These are phyloP conservation scores for Phaeosphaeriaceae sp. DNA, from an alignment of 2,329 filamentous ascomycete species.

Conservation along the genomic window DNA sequence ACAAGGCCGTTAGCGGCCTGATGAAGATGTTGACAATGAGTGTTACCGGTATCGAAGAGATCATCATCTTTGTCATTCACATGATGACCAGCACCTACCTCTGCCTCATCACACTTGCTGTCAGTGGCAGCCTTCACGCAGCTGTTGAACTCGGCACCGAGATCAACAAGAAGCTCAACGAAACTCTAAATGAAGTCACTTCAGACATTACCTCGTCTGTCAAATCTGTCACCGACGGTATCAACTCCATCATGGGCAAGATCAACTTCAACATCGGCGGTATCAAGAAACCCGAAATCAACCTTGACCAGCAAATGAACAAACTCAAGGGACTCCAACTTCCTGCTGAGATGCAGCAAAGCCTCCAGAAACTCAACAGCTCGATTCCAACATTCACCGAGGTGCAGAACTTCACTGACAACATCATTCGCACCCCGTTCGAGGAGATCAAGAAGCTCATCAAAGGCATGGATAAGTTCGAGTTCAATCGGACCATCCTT, in stretches of 20 bases:
- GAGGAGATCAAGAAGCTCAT: constrained; percentile 77
- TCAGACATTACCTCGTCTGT: constrained; percentile 54
- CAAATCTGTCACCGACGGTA: constrained; percentile 41
- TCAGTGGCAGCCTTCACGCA: constrained; percentile 78
- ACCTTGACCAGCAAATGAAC: constrained; percentile 69
- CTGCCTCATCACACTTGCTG: constrained; percentile 83
- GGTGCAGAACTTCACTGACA: constrained; percentile 81
- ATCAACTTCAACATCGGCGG: constrained; percentile 52
- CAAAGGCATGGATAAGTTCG: constrained; percentile 72
- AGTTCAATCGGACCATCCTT: constrained; percentile 78
- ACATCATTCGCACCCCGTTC: constrained; percentile 79
- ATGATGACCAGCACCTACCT: constrained; percentile 89
- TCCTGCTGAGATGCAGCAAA: constrained; percentile 69
- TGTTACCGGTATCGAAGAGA: constrained; percentile 81
- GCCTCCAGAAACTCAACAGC: constrained; percentile 74
- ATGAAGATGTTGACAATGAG: constrained; percentile 79
- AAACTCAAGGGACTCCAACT: constrained; percentile 74
- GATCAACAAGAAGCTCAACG: constrained; percentile 66
- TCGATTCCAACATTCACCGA: constrained; percentile 83
- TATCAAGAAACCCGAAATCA: constrained; percentile 59
- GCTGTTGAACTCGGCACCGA: constrained; percentile 68
- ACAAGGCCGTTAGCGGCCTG: constrained; percentile 79
- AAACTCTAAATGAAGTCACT: constrained; percentile 65
- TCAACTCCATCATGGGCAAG: constrained; percentile 50
- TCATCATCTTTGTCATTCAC: constrained; percentile 91